Percentiles rank a stretch among this genome's conserved stretches.
phyloP scores from a whole-genome alignment of 2,329 filamentous ascomycete genomes.

The Verticillium nubilum region DNA sequence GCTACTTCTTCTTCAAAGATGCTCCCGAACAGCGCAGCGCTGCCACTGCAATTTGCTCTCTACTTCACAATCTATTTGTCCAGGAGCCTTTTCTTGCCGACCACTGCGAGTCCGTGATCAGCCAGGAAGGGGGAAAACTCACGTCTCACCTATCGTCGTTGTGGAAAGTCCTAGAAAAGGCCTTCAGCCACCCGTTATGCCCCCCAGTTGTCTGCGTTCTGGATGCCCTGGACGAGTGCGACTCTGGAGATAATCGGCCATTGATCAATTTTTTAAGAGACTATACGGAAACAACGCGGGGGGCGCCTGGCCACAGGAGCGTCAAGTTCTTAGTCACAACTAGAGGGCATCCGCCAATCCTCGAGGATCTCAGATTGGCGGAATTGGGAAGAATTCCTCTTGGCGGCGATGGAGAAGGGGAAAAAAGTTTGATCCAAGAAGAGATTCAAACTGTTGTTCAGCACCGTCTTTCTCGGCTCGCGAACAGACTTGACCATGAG shows the following conservation, averaged over 20 bases:
- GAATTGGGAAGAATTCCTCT: neutral
- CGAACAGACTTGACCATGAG: neutral
- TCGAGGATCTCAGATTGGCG: neutral
- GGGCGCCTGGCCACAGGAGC: neutral
- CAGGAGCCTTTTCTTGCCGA: neutral
- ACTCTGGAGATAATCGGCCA: neutral
- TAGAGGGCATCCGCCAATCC: neutral
- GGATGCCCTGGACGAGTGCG: conserved; percentile 1
- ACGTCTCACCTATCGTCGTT: neutral
- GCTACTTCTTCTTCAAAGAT: conserved; percentile 40
- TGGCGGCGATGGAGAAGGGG: neutral
- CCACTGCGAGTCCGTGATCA: neutral
- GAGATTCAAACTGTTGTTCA: neutral
- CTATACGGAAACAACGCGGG: neutral
- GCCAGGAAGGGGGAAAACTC: neutral
- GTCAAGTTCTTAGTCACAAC: neutral
- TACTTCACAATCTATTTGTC: conserved; percentile 26
- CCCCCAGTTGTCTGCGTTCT: neutral
- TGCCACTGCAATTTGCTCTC: conserved; percentile 27
- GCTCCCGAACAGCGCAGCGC: conserved; percentile 25
- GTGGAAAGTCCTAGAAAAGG: neutral
- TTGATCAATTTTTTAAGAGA: neutral
- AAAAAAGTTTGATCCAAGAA: neutral
- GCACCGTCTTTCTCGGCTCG: neutral
- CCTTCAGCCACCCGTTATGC: neutral